phyloP scores from a whole-genome alignment of 169 alveolate genomes.

The Cystoisospora suis region DNA sequence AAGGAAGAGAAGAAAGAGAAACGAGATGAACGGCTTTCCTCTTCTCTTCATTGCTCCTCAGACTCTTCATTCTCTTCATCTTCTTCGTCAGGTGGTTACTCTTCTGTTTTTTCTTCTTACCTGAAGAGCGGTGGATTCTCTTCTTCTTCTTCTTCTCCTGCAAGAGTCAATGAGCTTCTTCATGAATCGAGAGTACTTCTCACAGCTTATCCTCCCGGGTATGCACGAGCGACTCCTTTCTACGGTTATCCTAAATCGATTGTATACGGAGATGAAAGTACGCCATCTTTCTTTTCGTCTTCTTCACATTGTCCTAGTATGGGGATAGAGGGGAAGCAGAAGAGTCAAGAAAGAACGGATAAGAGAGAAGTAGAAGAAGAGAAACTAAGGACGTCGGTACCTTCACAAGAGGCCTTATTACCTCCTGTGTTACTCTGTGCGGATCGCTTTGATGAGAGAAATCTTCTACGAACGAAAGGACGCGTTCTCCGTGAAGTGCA shows the following conservation, averaged over 20 bases:
- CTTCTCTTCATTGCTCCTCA: background rate
- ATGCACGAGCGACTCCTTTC: background rate
- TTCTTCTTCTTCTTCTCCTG: background rate
- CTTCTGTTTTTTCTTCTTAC: background rate
- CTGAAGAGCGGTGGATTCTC: background rate
- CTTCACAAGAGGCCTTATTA: background rate
- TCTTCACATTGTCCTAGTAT: too few relatives aligned
- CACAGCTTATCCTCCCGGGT: conserved; percentile 49
- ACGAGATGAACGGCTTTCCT: background rate
- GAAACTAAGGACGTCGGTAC: background rate
- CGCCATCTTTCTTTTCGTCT: too few relatives aligned
- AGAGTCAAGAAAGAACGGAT: background rate
- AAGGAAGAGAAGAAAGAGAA: background rate
- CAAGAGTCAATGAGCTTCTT: too few relatives aligned
- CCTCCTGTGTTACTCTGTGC: conserved; percentile 36
- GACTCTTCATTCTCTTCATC: background rate
- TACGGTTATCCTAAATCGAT: background rate
- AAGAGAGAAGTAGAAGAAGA: background rate
- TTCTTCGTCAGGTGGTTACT: background rate
- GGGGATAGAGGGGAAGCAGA: background rate
- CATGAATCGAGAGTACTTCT: conserved; percentile 9
- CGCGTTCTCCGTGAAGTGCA: background rate
- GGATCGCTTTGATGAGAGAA: background rate
- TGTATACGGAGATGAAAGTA: too few relatives aligned
- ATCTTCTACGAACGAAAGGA: conserved; percentile 32